These are phyloP conservation scores for Cyanidium caldarium DNA, from an alignment of 23 red algal genomes.

Conservation along the genomic window DNA sequence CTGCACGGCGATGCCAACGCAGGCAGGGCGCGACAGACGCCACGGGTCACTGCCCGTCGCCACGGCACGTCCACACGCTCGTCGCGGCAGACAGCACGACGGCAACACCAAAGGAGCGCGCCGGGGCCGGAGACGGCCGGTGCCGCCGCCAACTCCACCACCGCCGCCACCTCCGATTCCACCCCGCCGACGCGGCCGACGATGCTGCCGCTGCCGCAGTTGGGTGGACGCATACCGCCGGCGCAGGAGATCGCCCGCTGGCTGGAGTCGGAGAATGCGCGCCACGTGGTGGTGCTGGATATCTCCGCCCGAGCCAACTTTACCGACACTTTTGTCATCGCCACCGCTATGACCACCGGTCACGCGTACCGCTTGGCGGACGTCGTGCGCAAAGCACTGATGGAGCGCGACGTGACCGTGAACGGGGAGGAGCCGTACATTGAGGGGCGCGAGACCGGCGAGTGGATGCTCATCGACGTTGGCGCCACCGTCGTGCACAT, in stretches of 20 bases:
- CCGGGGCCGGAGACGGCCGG: too few relatives aligned
- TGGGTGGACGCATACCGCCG: neutral
- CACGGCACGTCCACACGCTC: too few relatives aligned
- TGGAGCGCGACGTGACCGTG: neutral
- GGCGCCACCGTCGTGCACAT: conserved; percentile 34
- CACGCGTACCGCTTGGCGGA: conserved; percentile 30
- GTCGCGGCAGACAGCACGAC: too few relatives aligned
- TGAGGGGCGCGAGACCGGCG: neutral
- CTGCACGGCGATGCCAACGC: too few relatives aligned
- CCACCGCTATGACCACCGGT: neutral
- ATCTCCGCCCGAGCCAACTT: conserved; percentile 19
- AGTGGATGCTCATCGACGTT: conserved; percentile 41
- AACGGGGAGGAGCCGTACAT: conserved; percentile 11
- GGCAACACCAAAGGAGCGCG: too few relatives aligned
- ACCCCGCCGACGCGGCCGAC: too few relatives aligned
- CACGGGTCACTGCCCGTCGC: too few relatives aligned
- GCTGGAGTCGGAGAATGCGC: neutral
- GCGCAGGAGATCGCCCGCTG: neutral
- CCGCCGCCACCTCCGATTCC: too few relatives aligned
- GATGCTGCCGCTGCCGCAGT: neutral
- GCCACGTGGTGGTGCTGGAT: conserved; percentile 12
- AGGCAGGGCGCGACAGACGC: too few relatives aligned
- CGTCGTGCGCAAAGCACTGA: conserved; percentile 5
- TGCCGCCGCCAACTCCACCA: too few relatives aligned
- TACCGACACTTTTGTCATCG: conserved; percentile 20